These are phyloP conservation scores for Phytophthora pseudosyringae DNA, from an alignment of 352 stramenopile genomes.

Conservation along the genomic window DNA sequence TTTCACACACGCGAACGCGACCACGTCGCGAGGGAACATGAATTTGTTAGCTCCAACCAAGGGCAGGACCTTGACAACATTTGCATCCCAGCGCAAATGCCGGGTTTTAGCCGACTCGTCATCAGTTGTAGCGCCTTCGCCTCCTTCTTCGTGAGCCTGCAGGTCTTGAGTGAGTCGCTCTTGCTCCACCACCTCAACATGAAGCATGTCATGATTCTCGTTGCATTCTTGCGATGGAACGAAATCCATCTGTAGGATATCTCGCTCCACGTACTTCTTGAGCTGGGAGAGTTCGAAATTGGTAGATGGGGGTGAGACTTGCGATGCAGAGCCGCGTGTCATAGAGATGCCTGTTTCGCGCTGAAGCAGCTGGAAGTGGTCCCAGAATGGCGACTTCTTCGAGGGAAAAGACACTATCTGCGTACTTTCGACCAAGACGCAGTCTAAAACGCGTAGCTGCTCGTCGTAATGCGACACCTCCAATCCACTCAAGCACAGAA, in stretches of 20 bases:
- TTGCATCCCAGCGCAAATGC: constrained; percentile 37
- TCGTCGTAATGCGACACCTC: constrained; percentile 75
- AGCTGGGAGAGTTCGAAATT: constrained; percentile 39
- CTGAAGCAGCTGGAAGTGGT: constrained; percentile 33
- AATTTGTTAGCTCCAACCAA: constrained; percentile 26
- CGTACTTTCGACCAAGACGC: constrained; percentile 59
- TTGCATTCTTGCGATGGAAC: constrained; percentile 46
- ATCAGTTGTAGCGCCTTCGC: constrained; percentile 8
- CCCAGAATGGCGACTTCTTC: constrained; percentile 62
- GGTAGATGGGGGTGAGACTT: background rate
- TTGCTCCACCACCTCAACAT: constrained; percentile 41
- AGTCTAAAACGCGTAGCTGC: constrained; percentile 59
- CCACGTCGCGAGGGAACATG: constrained; percentile 34
- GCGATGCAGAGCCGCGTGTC: background rate
- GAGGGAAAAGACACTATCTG: constrained; percentile 63
- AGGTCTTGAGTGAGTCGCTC: constrained; percentile 65
- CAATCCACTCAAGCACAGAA: constrained; percentile 63
- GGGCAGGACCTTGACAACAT: constrained; percentile 45
- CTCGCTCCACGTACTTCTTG: constrained; percentile 57
- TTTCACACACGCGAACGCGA: constrained; percentile 46
- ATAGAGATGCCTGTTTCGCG: constrained; percentile 9
- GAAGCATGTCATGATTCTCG: constrained; percentile 45
- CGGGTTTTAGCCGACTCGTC: background rate
- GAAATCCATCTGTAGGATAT: constrained; percentile 50
- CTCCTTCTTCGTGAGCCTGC: constrained; percentile 36